Base-by-base conservation (phyloP, 148 eudicot genomes). In the Suaeda aralocaspica region DNA sequence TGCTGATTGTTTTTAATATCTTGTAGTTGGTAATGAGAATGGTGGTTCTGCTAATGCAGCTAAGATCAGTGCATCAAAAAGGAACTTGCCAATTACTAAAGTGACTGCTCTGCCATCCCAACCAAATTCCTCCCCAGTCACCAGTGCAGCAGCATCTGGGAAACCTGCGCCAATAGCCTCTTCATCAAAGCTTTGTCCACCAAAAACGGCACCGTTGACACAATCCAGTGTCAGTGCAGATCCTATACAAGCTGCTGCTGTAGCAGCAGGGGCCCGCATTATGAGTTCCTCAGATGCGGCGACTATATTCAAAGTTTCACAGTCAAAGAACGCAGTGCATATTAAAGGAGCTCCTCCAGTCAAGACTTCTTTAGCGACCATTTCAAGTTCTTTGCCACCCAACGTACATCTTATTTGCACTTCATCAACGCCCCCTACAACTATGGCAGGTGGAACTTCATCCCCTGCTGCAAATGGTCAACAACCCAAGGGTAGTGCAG, bases 261-360 rank as follows among this genome's bases (percentile, higher is more conserved):
- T 89, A 66, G 91, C 96, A 66, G 99, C 92, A 39, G 97, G 99
- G 72, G 96, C 96, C 53, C 96, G 97, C 50, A 80, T 91, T 66
- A 91, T 82, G 69, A 81, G 84, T 78, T 83, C 88, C 19, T 84
- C 84, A 9, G 91, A 81, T 75, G 92, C 93, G 18, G 84, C 89
- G 12, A 58, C 84, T 39, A 69, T 86, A 55, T 67, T 82, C 15
- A 90, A 87, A 78, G 91, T 79, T 50, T 79, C 18, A 22, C 49
- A 39, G 26, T 60, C 64, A 16, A 60, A 60, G n/a, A 34, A 60
- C 15, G 64, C 19, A 31, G 22, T 31, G 42, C 63, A 31, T 31
- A 59, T 59, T 16, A 59, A 31, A 31, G 63, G 63, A 18, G 18
- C 10, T 59, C 63, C 63, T 59, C 29, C 33, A 39, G 66, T 62